Conservation (phyloP, 2,329 filamentous ascomycete species). For the Alternaria alternata region DNA sequence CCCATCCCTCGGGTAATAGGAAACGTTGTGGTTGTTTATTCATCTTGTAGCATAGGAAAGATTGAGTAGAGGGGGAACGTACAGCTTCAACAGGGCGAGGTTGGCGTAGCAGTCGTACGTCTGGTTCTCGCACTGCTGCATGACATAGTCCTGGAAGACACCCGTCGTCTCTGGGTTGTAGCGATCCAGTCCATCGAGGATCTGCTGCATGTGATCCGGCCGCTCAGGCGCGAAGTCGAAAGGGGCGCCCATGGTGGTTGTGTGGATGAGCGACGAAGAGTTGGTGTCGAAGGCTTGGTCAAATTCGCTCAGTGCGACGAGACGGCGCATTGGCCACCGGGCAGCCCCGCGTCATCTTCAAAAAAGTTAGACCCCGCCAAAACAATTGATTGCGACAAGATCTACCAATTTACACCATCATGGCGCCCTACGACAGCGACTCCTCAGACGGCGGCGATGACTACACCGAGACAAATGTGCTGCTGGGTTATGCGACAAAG, state of each 20-base stretch:
- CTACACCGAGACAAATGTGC: conserved; percentile 83
- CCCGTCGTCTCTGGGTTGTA: conserved; percentile 98
- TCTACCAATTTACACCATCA: conserved; percentile 44
- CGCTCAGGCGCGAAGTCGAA: conserved; percentile 92
- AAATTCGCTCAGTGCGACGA: conserved; percentile 30
- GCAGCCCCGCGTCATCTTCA: conserved; percentile 16
- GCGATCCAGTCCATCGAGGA: conserved; percentile 95
- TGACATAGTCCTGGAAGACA: conserved; percentile 92
- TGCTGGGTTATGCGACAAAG: conserved; percentile 87
- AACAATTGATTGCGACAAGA: neutral
- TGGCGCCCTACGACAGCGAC: conserved; percentile 87
- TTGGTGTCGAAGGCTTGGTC: conserved; percentile 24
- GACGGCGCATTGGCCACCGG: conserved; percentile 17
- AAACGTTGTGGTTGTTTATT: conserved; percentile 83
- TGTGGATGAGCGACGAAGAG: conserved; percentile 36
- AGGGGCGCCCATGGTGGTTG: conserved; percentile 58
- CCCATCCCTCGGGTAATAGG: conserved; percentile 90
- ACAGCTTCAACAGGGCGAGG: conserved; percentile 95
- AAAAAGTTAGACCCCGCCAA: conserved; percentile 23
- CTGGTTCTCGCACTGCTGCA: conserved; percentile 92
- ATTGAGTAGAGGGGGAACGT: conserved; percentile 54
- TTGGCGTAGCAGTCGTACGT: conserved; percentile 97
- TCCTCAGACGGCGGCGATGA: conserved; percentile 73
- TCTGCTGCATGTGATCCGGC: conserved; percentile 88
- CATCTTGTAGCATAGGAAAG: conserved; percentile 67